Percentiles rank a stretch among this genome's conserved stretches.
phyloP scores from a whole-genome alignment of 1,284 basidiomycete species.

The Sphaerobolus stellatus region DNA sequence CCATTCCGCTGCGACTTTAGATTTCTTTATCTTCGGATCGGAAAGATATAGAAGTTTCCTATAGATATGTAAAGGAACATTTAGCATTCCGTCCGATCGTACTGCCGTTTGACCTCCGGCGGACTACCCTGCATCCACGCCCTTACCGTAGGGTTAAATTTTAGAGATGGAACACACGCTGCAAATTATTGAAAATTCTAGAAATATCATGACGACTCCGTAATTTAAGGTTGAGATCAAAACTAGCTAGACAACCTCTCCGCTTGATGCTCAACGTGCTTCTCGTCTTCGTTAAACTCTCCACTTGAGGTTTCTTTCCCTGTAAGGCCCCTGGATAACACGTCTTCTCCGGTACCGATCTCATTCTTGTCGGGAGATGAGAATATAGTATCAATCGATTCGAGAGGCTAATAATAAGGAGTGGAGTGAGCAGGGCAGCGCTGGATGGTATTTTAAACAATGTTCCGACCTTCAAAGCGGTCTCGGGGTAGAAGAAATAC shows the following conservation, averaged over 20 bases:
- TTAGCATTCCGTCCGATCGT: too few relatives aligned
- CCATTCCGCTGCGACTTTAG: too few relatives aligned
- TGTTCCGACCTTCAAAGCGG: constrained; percentile 31
- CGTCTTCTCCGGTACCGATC: constrained; percentile 13
- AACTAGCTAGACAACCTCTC: not conserved
- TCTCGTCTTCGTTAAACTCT: not conserved
- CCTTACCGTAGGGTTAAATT: too few relatives aligned
- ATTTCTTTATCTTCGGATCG: too few relatives aligned
- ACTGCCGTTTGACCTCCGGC: too few relatives aligned
- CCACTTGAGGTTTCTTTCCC: not conserved
- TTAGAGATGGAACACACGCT: too few relatives aligned
- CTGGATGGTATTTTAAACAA: not conserved
- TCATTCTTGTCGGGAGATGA: constrained; percentile 12
- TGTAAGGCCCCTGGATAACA: not conserved
- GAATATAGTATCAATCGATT: constrained; percentile 12
- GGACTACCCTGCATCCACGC: too few relatives aligned
- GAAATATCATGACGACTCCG: not conserved
- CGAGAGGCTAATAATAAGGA: constrained; percentile 2
- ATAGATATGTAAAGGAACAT: too few relatives aligned
- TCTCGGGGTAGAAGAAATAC: constrained; percentile 70
- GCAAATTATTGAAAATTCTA: not conserved
- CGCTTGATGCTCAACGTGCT: not conserved
- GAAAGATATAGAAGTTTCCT: too few relatives aligned
- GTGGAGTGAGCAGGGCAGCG: not conserved
- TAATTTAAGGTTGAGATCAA: not conserved